Conservation (phyloP, 192 early-diverging fungal genomes). For the Chytriomyces sp. region DNA sequence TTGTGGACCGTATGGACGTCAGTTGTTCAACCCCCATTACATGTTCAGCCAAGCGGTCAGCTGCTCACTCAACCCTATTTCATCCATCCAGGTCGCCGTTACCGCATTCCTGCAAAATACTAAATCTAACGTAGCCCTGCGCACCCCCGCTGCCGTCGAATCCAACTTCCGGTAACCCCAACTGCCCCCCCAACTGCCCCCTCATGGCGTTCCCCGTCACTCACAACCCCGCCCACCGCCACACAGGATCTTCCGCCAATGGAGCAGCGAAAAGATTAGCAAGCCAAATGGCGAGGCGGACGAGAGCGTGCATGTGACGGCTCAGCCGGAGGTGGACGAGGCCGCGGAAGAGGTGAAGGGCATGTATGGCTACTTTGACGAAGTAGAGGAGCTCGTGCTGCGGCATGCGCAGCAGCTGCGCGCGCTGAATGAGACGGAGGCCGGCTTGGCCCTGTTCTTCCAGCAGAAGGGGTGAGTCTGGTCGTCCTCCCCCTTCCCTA, state of each 20-base stretch:
- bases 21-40: no score
- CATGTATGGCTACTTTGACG: conserved; percentile 47
- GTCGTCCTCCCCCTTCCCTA: neutral
- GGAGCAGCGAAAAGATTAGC: conserved; percentile 47
- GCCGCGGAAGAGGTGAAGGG: conserved; percentile 47
- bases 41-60: no score
- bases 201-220: neutral
- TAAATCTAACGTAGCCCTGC: conserved; percentile 39
- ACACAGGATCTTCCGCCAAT: conserved; percentile 51
- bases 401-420: conserved; percentile 40
- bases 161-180: conserved; percentile 39
- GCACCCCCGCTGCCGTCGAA: conserved; percentile 51
- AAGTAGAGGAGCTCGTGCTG: conserved; percentile 44
- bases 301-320: conserved; percentile 46
- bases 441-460: conserved; percentile 53
- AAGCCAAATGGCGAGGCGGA: conserved; percentile 11
- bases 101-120: conserved; percentile 27
- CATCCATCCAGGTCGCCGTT: conserved; percentile 33
- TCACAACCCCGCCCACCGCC: neutral
- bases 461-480: conserved; percentile 50
- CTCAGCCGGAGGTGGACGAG: conserved; percentile 60
- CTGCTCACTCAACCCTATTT: no score
- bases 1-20: no score
- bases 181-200: neutral
- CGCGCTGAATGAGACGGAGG: conserved; percentile 51